These are phyloP conservation scores for Fusarium sp. DNA, from an alignment of 2,329 filamentous ascomycete genomes.

Conservation along the genomic window DNA sequence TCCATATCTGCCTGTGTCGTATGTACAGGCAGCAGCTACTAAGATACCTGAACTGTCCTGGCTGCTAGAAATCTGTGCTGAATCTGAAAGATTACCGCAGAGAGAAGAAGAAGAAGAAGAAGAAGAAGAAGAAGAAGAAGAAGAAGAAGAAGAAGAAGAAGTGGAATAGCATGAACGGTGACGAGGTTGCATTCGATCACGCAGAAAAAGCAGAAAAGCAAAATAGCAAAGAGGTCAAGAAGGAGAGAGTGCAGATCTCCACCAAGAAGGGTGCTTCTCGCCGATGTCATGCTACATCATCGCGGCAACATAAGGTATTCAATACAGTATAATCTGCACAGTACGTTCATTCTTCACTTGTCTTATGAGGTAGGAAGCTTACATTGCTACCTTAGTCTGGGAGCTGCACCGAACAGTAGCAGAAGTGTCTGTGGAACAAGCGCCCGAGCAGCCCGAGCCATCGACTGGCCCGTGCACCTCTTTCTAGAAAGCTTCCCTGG, in stretches of 20 bases:
- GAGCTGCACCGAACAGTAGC: constrained; percentile 49
- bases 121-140: not conserved
- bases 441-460: constrained; percentile 38
- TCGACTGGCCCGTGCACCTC: constrained; percentile 38
- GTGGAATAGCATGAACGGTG: not conserved
- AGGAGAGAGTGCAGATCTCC: constrained; percentile 12
- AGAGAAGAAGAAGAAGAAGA: not conserved
- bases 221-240: not conserved
- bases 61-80: too few species aligned
- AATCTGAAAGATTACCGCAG: not conserved
- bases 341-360: constrained; percentile 2
- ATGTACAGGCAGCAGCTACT: too few species aligned
- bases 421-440: constrained; percentile 48
- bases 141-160: not conserved
- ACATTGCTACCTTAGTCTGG: constrained; percentile 34
- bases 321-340: constrained; percentile 17
- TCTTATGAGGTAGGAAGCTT: constrained; percentile 3
- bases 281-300: constrained; percentile 18
- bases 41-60: too few species aligned
- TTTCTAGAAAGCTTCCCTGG: constrained; percentile 52
- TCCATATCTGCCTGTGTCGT: not conserved
- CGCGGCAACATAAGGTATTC: not conserved
- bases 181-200: constrained; percentile 6
- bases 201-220: not conserved
- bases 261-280: constrained; percentile 1